Percentiles rank a stretch among this genome's conserved stretches.
These are phyloP conservation scores for Penicillium canariense DNA, from an alignment of 495 filamentous ascomycete species.

Conservation along the genomic window DNA sequence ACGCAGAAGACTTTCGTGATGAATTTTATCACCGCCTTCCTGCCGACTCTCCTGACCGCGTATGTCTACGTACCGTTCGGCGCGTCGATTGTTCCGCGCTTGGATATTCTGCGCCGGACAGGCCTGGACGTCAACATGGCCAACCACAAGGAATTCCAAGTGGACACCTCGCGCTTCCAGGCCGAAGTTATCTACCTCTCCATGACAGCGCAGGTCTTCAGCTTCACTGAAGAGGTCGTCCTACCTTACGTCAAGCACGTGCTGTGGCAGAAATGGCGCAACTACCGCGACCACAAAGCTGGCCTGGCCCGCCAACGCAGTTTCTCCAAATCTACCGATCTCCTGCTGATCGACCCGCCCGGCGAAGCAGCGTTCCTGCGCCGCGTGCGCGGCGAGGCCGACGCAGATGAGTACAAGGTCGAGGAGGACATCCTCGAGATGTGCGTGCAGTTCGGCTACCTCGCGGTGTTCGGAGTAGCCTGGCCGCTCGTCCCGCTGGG, in stretches of 20 bases:
- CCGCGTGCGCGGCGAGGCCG: constrained; percentile 76
- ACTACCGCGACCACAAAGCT: constrained; percentile 27
- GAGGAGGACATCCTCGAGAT: constrained; percentile 47
- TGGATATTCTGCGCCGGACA: constrained; percentile 67
- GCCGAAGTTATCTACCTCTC: constrained; percentile 96
- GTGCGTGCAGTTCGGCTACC: constrained; percentile 61
- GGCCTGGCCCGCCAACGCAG: constrained; percentile 17
- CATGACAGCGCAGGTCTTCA: constrained; percentile 86
- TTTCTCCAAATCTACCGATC: constrained; percentile 29
- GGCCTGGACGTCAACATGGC: constrained; percentile 24
- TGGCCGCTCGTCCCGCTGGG: constrained; percentile 87
- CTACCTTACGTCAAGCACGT: constrained; percentile 78
- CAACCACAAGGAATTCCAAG: constrained; percentile 52
- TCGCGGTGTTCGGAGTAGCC: constrained; percentile 84
- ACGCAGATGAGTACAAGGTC: constrained; percentile 81
- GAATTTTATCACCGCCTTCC: constrained; percentile 94
- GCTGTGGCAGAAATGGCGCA: constrained; percentile 37
- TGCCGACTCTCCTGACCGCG: constrained; percentile 86
- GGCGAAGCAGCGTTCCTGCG: constrained; percentile 75
- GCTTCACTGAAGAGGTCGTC: constrained; percentile 78
- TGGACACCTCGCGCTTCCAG: constrained; percentile 77
- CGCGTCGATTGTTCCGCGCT: constrained; percentile 72
- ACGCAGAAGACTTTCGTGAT: constrained; percentile 90
- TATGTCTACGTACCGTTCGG: constrained; percentile 97
- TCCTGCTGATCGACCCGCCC: constrained; percentile 49